These are phyloP conservation scores for Candida sanyaensis DNA, from an alignment of 1,139 yeast species.

Conservation along the genomic window DNA sequence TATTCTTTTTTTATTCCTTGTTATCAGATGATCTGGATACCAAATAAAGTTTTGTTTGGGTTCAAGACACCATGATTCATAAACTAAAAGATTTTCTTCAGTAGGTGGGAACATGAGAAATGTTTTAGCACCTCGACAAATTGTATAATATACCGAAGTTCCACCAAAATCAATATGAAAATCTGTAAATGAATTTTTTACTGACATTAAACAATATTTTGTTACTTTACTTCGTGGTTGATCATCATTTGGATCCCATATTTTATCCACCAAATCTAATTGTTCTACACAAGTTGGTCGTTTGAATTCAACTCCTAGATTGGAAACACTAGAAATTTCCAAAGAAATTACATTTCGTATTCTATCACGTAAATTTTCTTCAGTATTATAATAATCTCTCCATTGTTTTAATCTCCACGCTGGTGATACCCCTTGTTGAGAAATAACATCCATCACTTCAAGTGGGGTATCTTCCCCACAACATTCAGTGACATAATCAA, in stretches of 20 bases:
- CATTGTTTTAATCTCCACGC: conserved; percentile 75
- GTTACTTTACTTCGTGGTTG: conserved; percentile 67
- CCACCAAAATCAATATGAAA: conserved; percentile 94
- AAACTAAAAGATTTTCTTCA: conserved; percentile 54
- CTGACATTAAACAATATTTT: conserved; percentile 87
- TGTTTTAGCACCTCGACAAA: conserved; percentile 69
- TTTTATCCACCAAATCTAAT: conserved; percentile 67
- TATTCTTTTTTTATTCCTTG: conserved; percentile 23
- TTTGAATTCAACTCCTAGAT: conserved; percentile 49
- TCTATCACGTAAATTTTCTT: conserved; percentile 53
- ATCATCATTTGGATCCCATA: conserved; percentile 49
- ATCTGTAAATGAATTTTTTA: conserved; percentile 77
- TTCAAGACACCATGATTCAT: conserved; percentile 72
- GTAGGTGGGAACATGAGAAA: conserved; percentile 85
- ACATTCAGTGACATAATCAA: conserved; percentile 56
- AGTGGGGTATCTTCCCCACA: conserved; percentile 67
- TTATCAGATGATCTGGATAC: conserved; percentile 54
- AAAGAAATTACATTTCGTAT: conserved; percentile 79
- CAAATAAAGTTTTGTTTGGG: conserved; percentile 65
- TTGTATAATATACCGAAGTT: conserved; percentile 86
- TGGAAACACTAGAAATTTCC: conserved; percentile 64
- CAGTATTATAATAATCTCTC: conserved; percentile 67
- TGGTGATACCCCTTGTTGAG: conserved; percentile 64
- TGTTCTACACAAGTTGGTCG: conserved; percentile 71
- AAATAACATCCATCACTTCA: conserved; percentile 89